Percentiles rank a stretch among this genome's conserved stretches.
phyloP scores from a whole-genome alignment of 73 alveolate species.

The Uronychia binucleata region DNA sequence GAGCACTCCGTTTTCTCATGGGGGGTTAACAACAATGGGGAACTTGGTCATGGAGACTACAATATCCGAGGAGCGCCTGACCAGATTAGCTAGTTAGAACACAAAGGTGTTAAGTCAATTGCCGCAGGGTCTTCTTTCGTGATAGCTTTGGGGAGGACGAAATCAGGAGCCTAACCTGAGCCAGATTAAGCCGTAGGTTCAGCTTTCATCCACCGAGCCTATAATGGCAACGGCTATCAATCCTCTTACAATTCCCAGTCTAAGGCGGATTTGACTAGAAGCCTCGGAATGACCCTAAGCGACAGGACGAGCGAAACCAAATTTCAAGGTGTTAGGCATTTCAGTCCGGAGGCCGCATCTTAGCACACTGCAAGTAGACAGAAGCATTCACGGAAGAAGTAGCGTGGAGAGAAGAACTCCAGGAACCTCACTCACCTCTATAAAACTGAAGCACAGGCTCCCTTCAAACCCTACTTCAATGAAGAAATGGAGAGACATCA shows the following conservation, averaged over 20 bases:
- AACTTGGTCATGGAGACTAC: conserved; percentile 23
- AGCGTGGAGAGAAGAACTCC: neutral
- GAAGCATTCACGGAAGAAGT: neutral
- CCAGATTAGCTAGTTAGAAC: neutral
- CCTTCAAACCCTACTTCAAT: neutral
- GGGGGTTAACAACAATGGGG: conserved; percentile 48
- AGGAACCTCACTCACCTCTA: neutral
- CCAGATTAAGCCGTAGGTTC: neutral
- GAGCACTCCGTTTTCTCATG: conserved; percentile 21
- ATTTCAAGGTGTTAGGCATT: neutral
- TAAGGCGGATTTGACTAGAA: neutral
- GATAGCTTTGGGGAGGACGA: conserved; percentile 23
- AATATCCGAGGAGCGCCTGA: conserved; percentile 15
- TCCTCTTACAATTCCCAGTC: neutral
- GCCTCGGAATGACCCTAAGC: neutral
- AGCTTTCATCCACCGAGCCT: neutral
- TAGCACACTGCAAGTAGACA: neutral
- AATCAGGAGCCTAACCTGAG: neutral
- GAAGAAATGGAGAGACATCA: neutral
- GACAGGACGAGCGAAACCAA: neutral
- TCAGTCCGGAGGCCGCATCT: neutral
- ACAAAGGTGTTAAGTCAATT: conserved; percentile 24
- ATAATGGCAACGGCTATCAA: neutral
- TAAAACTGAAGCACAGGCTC: neutral
- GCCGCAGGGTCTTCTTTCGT: conserved; percentile 47